Base-by-base conservation (phyloP, 371 early-diverging fungal genomes). In the Mortierella sp. region DNA sequence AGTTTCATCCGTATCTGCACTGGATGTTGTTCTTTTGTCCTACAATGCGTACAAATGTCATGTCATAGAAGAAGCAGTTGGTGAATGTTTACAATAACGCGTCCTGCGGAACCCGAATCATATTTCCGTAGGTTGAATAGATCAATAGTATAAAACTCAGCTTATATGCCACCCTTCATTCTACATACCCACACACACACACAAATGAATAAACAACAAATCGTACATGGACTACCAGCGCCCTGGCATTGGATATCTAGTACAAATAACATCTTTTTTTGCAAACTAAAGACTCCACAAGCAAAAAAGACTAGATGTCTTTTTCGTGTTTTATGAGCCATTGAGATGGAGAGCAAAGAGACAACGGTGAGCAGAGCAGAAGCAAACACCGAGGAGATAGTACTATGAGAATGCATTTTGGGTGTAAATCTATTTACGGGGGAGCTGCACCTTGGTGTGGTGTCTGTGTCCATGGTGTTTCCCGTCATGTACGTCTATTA, bases 261-360 rank as follows among this genome's bases (percentile, higher is more conserved):
- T 30, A 43, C 43, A 5, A 16, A 43, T 43, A 43, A 14, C 43
- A 14, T 43, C 16, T 6, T 43, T 43, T 43, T 43, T 43, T 43
- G 30, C 30, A 4, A 30, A 30, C 30, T 30, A 30, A 30, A 2
- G 30, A 30, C 30, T 30, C 30, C 30, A 30, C 4, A 30, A 4
- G 30, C 30, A 30, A 30, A 4, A 30, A 30, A 30, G 30, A 30
- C 30, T 30, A 30, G 30, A 30, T 30, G 30, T 2, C n/a, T 60
- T 37, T 60, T 35, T 2, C 37, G 11, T 55, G 20, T 60, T 35
- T 35, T 37, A 60, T 60, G 64, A 64, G 64, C 64, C 18, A 20
- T 49, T 8, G 51, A 64, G 64, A 64, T 49, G 51, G 64, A 49
- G 64, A 64, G 64, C 64, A 64, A 26, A 24, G 18, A 35, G 10